Percentiles rank a stretch among this genome's conserved stretches.
Conservation (phyloP, 179 eudicot genomes). For the Monotropa hypopitys region DNA sequence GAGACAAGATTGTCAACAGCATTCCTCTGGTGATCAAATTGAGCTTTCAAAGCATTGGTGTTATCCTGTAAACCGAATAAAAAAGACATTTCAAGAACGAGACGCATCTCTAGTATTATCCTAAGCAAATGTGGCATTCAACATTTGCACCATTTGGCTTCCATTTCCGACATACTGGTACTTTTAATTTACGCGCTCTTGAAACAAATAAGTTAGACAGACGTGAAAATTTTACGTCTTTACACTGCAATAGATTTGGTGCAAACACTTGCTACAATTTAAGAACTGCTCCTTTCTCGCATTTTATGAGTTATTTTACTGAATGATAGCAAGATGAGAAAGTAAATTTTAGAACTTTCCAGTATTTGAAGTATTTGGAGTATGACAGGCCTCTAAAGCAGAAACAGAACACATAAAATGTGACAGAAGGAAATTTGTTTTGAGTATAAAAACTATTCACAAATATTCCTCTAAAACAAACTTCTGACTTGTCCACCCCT, state of each 20-base stretch:
- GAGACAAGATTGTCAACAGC: conserved; percentile 44
- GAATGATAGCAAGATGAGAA: background rate
- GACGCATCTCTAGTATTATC: background rate
- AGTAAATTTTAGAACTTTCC: background rate
- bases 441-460: background rate
- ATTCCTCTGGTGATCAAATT: conserved; percentile 44
- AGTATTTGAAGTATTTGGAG: background rate
- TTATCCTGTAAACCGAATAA: conserved; percentile 28
- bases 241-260: background rate
- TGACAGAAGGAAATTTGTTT: background rate
- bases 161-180: background rate
- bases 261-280: background rate
- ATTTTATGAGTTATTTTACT: background rate
- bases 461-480: background rate
- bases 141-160: background rate
- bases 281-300: background rate
- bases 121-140: background rate
- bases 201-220: background rate
- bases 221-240: background rate
- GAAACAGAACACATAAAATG: background rate
- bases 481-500: background rate
- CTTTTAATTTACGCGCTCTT: background rate
- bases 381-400: background rate
- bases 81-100: background rate
- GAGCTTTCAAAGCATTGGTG: conserved; percentile 37